Conservation (phyloP, 176 grass and related monocot genomes). For the Carex cristatella region DNA sequence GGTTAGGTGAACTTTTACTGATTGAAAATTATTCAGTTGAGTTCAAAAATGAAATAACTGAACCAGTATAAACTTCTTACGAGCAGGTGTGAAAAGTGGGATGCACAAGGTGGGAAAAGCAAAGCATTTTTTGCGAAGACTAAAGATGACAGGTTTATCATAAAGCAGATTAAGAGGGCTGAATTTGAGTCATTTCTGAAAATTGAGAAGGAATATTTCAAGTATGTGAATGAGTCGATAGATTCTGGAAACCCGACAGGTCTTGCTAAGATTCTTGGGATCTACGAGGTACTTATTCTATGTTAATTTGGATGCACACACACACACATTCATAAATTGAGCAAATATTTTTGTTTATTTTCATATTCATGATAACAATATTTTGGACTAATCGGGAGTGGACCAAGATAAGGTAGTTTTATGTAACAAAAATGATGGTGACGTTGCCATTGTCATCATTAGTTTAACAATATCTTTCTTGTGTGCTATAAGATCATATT, state of each 20-base stretch:
- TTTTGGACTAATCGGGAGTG: background rate
- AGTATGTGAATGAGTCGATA: slow-evolving; percentile 64
- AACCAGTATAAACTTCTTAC: background rate
- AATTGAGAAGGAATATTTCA: slow-evolving; percentile 85
- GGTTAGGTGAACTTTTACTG: background rate
- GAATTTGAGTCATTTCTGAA: slow-evolving; percentile 95
- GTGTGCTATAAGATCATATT: background rate
- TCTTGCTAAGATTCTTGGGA: slow-evolving; percentile 89
- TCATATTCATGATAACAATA: background rate
- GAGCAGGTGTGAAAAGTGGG: slow-evolving; percentile 91
- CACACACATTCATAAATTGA: background rate
- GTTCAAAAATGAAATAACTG: background rate
- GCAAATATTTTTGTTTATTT: no score
- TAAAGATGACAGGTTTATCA: slow-evolving; percentile 87
- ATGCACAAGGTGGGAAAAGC: slow-evolving; percentile 95
- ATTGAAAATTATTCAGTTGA: background rate
- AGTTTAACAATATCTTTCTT: background rate
- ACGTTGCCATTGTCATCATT: background rate
- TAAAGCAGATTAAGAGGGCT: slow-evolving; percentile 98
- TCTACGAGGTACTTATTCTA: slow-evolving; percentile 78
- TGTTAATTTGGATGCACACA: background rate
- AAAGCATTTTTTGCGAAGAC: slow-evolving; percentile 93
- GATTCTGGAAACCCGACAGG: slow-evolving; percentile 83
- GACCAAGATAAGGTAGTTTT: background rate
- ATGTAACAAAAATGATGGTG: background rate